phyloP scores from a whole-genome alignment of 352 stramenopile genomes.

The Phytophthora rubi region DNA sequence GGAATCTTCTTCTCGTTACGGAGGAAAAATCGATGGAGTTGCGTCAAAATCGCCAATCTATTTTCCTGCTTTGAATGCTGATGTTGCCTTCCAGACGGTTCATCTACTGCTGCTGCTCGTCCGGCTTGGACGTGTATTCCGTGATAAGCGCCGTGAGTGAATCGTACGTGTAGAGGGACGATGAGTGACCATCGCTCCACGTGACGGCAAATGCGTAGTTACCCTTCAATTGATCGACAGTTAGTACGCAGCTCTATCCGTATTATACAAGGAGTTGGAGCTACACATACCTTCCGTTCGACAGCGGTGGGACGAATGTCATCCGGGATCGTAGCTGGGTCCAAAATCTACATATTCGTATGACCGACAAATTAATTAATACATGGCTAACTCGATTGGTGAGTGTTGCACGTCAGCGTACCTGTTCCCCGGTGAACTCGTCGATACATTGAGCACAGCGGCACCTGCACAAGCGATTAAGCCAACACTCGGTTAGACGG shows the following conservation, averaged over 20 bases:
- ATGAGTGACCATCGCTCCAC: constrained; percentile 98
- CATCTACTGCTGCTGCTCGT: constrained; percentile 5
- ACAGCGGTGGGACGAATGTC: constrained; percentile 84
- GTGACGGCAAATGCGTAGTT: constrained; percentile 98
- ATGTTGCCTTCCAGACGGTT: neutral
- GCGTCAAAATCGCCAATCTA: neutral
- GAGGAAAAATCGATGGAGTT: neutral
- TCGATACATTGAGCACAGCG: constrained; percentile 88
- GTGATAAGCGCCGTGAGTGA: constrained; percentile 68
- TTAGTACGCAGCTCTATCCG: constrained; percentile 3
- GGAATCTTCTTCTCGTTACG: too few species aligned
- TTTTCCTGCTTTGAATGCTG: neutral
- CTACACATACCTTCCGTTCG: constrained; percentile 71
- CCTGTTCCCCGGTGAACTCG: constrained; percentile 86
- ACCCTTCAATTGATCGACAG: constrained; percentile 59
- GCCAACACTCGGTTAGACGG: neutral
- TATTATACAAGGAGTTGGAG: constrained; percentile 1
- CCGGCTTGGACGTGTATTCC: constrained; percentile 38
- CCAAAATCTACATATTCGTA: constrained; percentile 58
- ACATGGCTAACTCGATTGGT: neutral
- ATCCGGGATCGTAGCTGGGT: constrained; percentile 70
- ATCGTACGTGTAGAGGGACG: constrained; percentile 97
- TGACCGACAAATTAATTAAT: neutral
- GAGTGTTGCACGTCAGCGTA: constrained; percentile 23
- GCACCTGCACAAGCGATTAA: constrained; percentile 47